A percentile compares a stretch with the other conserved stretches of the same genome.
Conservation (phyloP, 352 stramenopile genomes). For the Pythium sukuiense region DNA sequence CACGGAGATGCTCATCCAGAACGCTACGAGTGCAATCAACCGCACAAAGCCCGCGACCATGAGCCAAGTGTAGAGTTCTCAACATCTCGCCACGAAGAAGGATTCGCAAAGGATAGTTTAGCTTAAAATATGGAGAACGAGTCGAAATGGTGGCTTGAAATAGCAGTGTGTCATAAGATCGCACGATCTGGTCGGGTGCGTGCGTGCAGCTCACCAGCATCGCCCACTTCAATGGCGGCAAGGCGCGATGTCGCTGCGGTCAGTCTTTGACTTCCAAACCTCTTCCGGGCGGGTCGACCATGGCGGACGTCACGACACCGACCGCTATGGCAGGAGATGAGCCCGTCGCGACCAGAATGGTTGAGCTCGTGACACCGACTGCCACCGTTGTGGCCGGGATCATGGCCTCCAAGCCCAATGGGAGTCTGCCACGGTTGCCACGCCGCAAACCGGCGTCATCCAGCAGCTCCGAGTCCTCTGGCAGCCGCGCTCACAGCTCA, state of each 20-base stretch:
- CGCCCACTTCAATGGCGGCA: background rate
- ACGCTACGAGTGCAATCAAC: constrained; percentile 17
- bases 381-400: constrained; percentile 9
- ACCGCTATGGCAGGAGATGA: background rate
- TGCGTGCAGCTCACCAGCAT: background rate
- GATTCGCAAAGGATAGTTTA: background rate
- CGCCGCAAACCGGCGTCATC: background rate
- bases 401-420: background rate
- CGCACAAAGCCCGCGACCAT: background rate
- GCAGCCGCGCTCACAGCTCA: constrained; percentile 18
- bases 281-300: background rate
- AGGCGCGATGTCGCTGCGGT: background rate
- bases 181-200: background rate
- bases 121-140: background rate
- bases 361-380: constrained; percentile 23
- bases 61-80: constrained; percentile 12
- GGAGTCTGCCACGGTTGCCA: background rate
- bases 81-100: background rate
- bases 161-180: background rate
- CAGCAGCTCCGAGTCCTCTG: constrained; percentile 18
- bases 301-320: constrained; percentile 22
- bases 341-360: constrained; percentile 17
- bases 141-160: background rate
- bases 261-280: constrained; percentile 2
- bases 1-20: constrained; percentile 25